Evolutionary conservation across 805 yeast species (phyloP), one percentile per base, ranked within the genome.

Genomic region (Saturnispora mendoncae): DNA sequence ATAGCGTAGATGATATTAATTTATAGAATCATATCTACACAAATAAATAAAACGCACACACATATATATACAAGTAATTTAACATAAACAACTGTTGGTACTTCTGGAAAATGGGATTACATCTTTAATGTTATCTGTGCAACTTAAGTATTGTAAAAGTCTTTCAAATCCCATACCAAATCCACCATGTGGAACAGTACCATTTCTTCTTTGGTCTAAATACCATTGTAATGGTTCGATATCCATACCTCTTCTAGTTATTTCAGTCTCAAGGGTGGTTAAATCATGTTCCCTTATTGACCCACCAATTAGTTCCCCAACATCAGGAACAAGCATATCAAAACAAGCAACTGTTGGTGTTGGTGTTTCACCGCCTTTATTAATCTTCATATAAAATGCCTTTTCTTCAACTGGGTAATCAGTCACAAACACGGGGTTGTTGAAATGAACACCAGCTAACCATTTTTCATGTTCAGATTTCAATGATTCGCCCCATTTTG

Each of bases 101-200:
- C 81, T 75, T 49, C 98, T 67, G 2, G 95, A 88, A 57, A 90
- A 88, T 2, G 95, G 85, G 18, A 84, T 78, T 7, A 84, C 83
- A 52, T 92, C 99, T 50, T 84, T 72, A 33, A 92, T 76, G 55
- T 88, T 92, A 24, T 80, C 88, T 15, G 80, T 67, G 3, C 79
- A 86, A 6, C 78, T 69, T 42, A 87, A 62, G 50, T 80, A 88
- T 41, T 82, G 76, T 13, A 92, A 58, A 24, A 92, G 62, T 45
- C 99, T 67, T 58, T 92, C 98, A 50, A 88, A 76, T 0, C 99
- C 99, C 68, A 92, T 66, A 0, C 99, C 99, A 61, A 82, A 92
- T 0, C 99, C 99, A 36, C 98, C 98, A 57, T 90, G 97, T 0
- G 97, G 95, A 18, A 80, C 80, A 2, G 83, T 66, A 0, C 97